These are phyloP conservation scores for Apiosordaria backusii DNA, from an alignment of 495 filamentous ascomycete species.

Conservation along the genomic window DNA sequence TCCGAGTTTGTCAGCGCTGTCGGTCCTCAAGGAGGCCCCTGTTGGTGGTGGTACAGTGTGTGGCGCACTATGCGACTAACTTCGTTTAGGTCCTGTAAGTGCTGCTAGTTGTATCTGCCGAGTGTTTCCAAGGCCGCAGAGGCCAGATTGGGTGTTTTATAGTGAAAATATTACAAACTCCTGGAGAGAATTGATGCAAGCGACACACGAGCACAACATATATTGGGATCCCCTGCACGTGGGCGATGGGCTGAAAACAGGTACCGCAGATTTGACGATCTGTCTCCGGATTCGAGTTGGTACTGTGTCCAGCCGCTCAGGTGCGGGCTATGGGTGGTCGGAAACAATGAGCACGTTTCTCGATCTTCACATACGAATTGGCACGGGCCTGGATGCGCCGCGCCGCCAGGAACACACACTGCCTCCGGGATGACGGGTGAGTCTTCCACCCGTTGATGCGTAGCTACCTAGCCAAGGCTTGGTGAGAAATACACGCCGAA, in stretches of 20 bases:
- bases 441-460: slow-evolving; percentile 2
- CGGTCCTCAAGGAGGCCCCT: not conserved
- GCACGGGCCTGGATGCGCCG: not conserved
- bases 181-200: not conserved
- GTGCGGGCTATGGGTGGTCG: not conserved
- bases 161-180: not conserved
- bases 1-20: slow-evolving; percentile 20
- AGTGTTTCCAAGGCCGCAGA: not conserved
- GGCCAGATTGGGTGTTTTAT: slow-evolving; percentile 1
- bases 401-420: slow-evolving; percentile 1
- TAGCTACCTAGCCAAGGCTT: not conserved
- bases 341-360: slow-evolving; percentile 4
- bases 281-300: not conserved
- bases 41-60: slow-evolving; percentile 3
- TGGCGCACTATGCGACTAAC: slow-evolving; percentile 5
- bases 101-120: not conserved
- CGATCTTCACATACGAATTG: not conserved
- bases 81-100: slow-evolving; percentile 2
- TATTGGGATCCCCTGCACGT: slow-evolving; percentile 8
- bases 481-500: not conserved
- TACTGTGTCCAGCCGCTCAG: not conserved
- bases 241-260: slow-evolving; percentile 4
- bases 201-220: not conserved
- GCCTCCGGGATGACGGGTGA: not conserved
- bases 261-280: not conserved